Evolutionary conservation across 768 basidiomycete genomes (phyloP), one percentile per base, ranked within the genome.

Genomic region (Lactifluus rugatus): DNA sequence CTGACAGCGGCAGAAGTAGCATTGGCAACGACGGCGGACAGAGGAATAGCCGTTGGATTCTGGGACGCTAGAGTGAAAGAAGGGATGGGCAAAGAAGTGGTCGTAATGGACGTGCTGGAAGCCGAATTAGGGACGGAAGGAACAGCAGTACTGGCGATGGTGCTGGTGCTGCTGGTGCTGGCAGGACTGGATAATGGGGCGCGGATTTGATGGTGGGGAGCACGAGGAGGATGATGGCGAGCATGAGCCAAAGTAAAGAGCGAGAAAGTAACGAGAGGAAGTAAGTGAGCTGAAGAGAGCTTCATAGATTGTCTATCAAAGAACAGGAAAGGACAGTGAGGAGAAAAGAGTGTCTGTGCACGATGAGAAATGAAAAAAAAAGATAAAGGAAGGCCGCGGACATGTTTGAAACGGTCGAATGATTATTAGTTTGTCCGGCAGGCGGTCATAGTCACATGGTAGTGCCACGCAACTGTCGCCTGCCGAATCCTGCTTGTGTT

Each of bases 31-130:
- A 85, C 82, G 9, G 66, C 68, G 1, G 78, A 68, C 48, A 85
- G 69, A 14, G 84, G 82, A 48, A 81, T 70, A 44, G 84, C 84
- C 31, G 82, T 84, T 0, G 83, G 81, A 67, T 84, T 83, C 7
- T 76, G 76, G 2, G 80, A 69, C 9, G 68, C 60, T 19, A 83
- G 70, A 17, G 77, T 70, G 68, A 82, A 74, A 5, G 78, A 72
- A 11, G 71, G 69, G 0, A 74, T 70, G 9, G 66, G 53, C 5
- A 50, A 17, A 21, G 39, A 21, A 10, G 48, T 21, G 19, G 44
- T 16, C 7, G 56, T 23, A 39, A 21, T 0, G 5, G 19, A 9
- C 11, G 21, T 2, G 8, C 19, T 31, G 13, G 52, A 19, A 19
- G 37, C 11, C 16, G 48, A 39, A 23, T 57, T 44, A 0, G 66